Percentiles rank a stretch among this genome's conserved stretches.
phyloP scores from a whole-genome alignment of 768 basidiomycete species.

The Mycena olivaceomarginata region DNA sequence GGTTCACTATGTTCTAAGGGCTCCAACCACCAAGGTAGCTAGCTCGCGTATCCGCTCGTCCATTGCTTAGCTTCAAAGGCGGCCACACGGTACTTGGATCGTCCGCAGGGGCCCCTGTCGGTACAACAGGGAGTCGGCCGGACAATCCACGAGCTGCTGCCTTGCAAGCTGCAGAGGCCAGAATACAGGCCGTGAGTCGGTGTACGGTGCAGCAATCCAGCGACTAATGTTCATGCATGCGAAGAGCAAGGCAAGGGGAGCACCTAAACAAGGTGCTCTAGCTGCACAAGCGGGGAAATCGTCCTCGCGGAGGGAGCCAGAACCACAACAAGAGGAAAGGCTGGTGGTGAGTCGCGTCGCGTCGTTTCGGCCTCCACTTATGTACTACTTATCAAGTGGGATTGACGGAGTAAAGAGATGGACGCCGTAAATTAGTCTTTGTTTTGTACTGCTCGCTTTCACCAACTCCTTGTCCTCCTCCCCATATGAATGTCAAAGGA shows the following conservation, averaged over 20 bases:
- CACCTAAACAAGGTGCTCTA: constrained; percentile 70
- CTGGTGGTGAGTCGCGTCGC: constrained; percentile 61
- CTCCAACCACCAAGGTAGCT: constrained; percentile 34
- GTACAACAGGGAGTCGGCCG: constrained; percentile 48
- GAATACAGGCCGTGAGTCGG: constrained; percentile 72
- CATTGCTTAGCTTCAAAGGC: constrained; percentile 44
- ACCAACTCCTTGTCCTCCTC: constrained; percentile 5
- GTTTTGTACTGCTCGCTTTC: constrained; percentile 19
- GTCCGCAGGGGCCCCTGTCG: constrained; percentile 55
- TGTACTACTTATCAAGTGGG: constrained; percentile 55
- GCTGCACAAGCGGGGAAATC: constrained; percentile 63
- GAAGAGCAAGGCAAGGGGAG: constrained; percentile 47
- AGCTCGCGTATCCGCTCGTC: neutral
- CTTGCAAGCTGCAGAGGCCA: constrained; percentile 78
- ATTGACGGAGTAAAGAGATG: constrained; percentile 48
- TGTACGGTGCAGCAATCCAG: constrained; percentile 31
- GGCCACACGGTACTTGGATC: constrained; percentile 71
- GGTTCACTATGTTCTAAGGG: constrained; percentile 76
- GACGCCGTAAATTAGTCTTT: neutral
- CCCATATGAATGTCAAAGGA: constrained; percentile 43
- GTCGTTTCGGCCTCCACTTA: neutral
- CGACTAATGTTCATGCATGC: constrained; percentile 15
- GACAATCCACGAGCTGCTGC: constrained; percentile 72
- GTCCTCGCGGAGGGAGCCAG: constrained; percentile 57
- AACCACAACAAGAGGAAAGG: constrained; percentile 58